Base-by-base conservation (phyloP, 495 filamentous ascomycete species). In the Hypoxylon lenormandii region DNA sequence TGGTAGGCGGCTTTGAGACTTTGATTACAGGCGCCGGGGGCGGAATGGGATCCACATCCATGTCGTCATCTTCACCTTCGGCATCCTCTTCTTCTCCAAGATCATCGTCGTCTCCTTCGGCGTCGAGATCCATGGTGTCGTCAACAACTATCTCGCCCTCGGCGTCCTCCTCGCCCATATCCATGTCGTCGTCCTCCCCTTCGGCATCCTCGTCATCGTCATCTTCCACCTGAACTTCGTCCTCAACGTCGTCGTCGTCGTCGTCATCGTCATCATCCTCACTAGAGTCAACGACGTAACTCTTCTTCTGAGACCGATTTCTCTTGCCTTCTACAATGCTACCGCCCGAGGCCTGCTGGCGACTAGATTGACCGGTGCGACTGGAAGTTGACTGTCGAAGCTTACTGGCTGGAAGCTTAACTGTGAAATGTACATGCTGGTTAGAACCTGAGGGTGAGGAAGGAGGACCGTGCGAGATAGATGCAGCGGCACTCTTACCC, bases 391-490 rank as follows among this genome's bases (percentile, higher is more conserved):
- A 91, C 76, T 96, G 89, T 33, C 91, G 89, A 54, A 95, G 83
- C 81, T 92, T 95, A 80, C 84, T 90, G 28, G 92, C 86, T 5
- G 92, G 88, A 73, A 94, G 89, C 81, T 93, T 97, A 69, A 97
- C 88, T 26, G 90, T 96, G 48, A 97, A 81, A 75, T 87, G 87
- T 55, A 94, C 86, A 61, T 90, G 89, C 77, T 85, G 86, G 63
- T 81, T 83, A 37, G 80, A 79, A 62, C 86, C 85, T 72, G 83
- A 84, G 54, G 85, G 73, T 28, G 87, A 86, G 13, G 82, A 82
- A 36, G 85, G 79, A 26, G 82, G 78, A 56, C 83, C 85, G 76
- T 85, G 85, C 68, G 85, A 83, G 50, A 87, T 80, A 18, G 87
- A 86, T 64, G 81, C 77, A 48, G 54, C 76, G 64, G 77, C 79